Base-by-base conservation (phyloP, 306 rosid species). In the Medicago ruthenica region DNA sequence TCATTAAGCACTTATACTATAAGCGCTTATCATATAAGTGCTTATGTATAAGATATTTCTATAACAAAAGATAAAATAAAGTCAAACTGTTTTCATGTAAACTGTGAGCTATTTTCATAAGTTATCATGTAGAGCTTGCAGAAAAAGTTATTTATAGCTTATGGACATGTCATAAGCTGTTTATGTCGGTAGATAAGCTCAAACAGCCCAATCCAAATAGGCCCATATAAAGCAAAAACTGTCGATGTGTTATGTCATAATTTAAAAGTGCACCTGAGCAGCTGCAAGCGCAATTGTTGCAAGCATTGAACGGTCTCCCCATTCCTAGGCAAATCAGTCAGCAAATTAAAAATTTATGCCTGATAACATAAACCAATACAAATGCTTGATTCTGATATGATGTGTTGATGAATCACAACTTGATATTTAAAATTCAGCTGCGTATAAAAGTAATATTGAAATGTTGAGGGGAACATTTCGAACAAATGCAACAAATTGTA, bases 271-370 rank as follows among this genome's bases (percentile, higher is more conserved):
- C 61, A 96, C 99, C 99, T 92, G 98, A 39, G 97, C 99, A 76
- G 98, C 99, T 41, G 90, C 93, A 0, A 96, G 98, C 9, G 99
- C 99, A 27, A 96, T 92, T 53, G 97, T 96, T 36, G 97, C 99
- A 78, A 96, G 99, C 99, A 96, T 92, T 31, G 98, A 96, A 36
- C 97, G 98, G 81, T 96, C 99, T 50, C 99, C 98, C 98, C 99
- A 96, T 92, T 96, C 99, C 99, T 96, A 85, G 76, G 42, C 53
- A 87, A 89, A 71, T 37, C 75, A 81, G 48, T 16, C 13, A 65
- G 21, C 15, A 60, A 44, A 62, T 80, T 31, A 76, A 67, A 75
- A 71, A 67, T 51, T 42, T 37, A 61, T 48, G 70, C 55, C 34
- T 15, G 61, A 78, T 67, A 65, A 51, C 24, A 79, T 20, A 27